A percentile compares a stretch with the other conserved stretches of the same genome.
Conservation (phyloP, 2,329 filamentous ascomycete genomes). For the Aspergillus sp. region DNA sequence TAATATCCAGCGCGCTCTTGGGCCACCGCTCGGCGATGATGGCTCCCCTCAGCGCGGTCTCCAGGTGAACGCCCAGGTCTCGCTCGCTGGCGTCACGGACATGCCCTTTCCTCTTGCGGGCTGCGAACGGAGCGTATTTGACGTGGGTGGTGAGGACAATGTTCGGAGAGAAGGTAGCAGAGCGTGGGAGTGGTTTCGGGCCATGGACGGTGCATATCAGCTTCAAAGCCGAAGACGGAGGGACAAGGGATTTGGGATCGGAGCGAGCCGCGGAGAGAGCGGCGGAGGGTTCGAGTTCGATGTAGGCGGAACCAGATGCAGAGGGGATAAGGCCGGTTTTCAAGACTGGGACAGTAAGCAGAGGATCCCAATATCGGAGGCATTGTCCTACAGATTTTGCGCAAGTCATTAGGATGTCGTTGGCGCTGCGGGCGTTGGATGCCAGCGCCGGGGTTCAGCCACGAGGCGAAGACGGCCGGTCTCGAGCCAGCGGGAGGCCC, state of each 20-base stretch:
- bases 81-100: slow-evolving; percentile 76
- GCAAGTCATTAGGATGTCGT: slow-evolving; percentile 59
- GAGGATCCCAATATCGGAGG: not conserved
- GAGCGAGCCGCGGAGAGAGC: slow-evolving; percentile 35
- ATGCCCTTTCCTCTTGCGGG: slow-evolving; percentile 71
- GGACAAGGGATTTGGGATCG: slow-evolving; percentile 39
- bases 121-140: slow-evolving; percentile 94
- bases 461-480: slow-evolving; percentile 58
- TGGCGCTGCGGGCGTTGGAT: slow-evolving; percentile 44
- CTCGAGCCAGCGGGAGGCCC: slow-evolving; percentile 69
- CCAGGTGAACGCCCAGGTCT: slow-evolving; percentile 81
- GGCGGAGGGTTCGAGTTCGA: slow-evolving; percentile 43
- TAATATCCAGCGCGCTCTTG: slow-evolving; percentile 95
- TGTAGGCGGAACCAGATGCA: slow-evolving; percentile 78
- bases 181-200: slow-evolving; percentile 79
- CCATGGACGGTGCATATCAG: slow-evolving; percentile 90
- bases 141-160: slow-evolving; percentile 86
- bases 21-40: slow-evolving; percentile 93
- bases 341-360: slow-evolving; percentile 50
- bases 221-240: slow-evolving; percentile 63
- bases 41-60: slow-evolving; percentile 79
- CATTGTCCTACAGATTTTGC: slow-evolving; percentile 68
- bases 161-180: slow-evolving; percentile 83
- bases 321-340: slow-evolving; percentile 89
- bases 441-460: slow-evolving; percentile 37